Conservation (phyloP, 2,329 filamentous ascomycete genomes). For the Dactylellina sp. region DNA sequence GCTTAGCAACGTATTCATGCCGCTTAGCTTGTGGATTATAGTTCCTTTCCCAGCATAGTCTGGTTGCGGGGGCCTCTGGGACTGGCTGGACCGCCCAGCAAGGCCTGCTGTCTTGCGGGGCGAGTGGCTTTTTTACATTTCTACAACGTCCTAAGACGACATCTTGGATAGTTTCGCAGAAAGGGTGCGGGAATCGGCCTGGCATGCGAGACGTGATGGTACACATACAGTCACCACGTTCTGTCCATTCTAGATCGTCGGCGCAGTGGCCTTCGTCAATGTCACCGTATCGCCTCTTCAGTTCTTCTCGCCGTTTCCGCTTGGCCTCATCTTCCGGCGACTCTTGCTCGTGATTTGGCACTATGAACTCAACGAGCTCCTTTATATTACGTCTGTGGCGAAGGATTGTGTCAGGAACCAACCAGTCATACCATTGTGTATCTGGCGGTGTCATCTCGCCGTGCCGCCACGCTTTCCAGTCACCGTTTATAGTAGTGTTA, state of each 20-base stretch:
- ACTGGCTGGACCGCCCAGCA: slow-evolving; percentile 31
- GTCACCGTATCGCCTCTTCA: slow-evolving; percentile 16
- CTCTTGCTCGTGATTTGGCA: not conserved
- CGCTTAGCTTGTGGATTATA: slow-evolving; percentile 28
- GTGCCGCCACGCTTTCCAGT: slow-evolving; percentile 18
- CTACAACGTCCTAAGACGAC: slow-evolving; percentile 4
- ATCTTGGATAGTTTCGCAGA: slow-evolving; percentile 24
- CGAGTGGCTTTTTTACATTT: not conserved
- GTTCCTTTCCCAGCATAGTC: slow-evolving; percentile 27
- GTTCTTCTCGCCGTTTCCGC: not conserved
- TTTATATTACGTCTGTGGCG: not conserved
- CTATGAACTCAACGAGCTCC: not conserved
- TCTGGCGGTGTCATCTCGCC: slow-evolving; percentile 12
- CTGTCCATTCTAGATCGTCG: slow-evolving; percentile 22
- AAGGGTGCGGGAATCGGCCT: slow-evolving; percentile 35
- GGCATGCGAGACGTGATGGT: slow-evolving; percentile 44
- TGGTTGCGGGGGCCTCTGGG: slow-evolving; percentile 15
- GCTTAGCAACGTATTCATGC: slow-evolving; percentile 40
- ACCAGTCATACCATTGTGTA: slow-evolving; percentile 20
- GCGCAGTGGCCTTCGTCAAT: slow-evolving; percentile 42
- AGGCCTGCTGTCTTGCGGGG: slow-evolving; percentile 3
- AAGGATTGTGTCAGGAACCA: slow-evolving; percentile 29
- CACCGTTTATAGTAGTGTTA: not conserved
- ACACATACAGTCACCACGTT: slow-evolving; percentile 48
- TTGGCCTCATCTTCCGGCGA: not conserved